Evolutionary conservation across 768 basidiomycete species (phyloP).

Genomic region (Guyanaporus albipodus): DNA sequence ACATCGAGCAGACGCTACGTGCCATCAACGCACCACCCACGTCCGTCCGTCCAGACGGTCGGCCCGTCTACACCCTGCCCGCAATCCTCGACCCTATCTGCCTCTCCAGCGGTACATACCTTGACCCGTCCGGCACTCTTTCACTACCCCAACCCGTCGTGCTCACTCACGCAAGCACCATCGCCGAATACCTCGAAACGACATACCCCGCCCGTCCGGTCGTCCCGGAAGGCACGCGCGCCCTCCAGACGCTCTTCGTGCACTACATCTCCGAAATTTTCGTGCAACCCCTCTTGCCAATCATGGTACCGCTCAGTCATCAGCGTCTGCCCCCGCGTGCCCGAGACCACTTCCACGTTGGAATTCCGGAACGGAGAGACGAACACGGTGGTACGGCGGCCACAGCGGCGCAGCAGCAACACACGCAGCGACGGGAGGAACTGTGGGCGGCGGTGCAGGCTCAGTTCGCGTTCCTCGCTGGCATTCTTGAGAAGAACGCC

Average conservation of each 20-base stretch:
- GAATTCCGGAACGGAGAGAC: neutral
- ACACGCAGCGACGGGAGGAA: constrained; percentile 49
- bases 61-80: constrained; percentile 64
- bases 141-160: constrained; percentile 45
- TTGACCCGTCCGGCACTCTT: constrained; percentile 11
- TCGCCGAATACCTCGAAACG: constrained; percentile 69
- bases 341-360: constrained; percentile 45
- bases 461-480: constrained; percentile 62
- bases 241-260: constrained; percentile 65
- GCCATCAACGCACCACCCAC: constrained; percentile 59
- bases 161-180: constrained; percentile 55
- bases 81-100: constrained; percentile 56
- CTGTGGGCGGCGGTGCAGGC: constrained; percentile 62
- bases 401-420: constrained; percentile 4
- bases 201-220: constrained; percentile 67
- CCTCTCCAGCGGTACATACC: neutral
- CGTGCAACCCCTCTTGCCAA: constrained; percentile 59
- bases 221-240: constrained; percentile 66
- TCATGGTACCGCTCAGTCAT: constrained; percentile 68
- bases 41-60: constrained; percentile 49
- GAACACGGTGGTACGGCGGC: neutral
- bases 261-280: constrained; percentile 66
- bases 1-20: constrained; percentile 59
- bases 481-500: constrained; percentile 63
- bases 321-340: constrained; percentile 54